Evolutionary conservation across 768 basidiomycete genomes (phyloP).

Genomic region (Amanita exitialis): DNA sequence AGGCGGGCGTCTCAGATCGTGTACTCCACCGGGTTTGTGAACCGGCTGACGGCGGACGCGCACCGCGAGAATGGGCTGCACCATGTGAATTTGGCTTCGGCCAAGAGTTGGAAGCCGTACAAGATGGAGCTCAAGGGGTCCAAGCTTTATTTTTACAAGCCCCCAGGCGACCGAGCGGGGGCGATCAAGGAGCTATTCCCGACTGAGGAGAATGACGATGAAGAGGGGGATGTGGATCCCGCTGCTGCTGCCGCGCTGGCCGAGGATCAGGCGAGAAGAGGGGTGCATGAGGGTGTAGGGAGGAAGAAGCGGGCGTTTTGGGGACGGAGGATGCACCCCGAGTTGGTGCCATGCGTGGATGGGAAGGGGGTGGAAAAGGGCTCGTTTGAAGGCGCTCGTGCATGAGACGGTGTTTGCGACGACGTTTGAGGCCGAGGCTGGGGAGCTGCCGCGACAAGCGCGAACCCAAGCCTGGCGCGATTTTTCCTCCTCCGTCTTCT

Average conservation of each 20-base stretch:
- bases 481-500: constrained; percentile 51
- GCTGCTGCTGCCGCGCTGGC: constrained; percentile 7
- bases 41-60: constrained; percentile 42
- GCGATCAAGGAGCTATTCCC: constrained; percentile 73
- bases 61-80: not conserved
- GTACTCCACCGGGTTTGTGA: constrained; percentile 67
- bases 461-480: constrained; percentile 38
- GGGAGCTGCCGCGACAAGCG: too few relatives aligned
- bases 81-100: constrained; percentile 24
- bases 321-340: constrained; percentile 69
- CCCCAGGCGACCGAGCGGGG: constrained; percentile 54
- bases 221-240: constrained; percentile 6
- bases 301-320: constrained; percentile 66
- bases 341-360: constrained; percentile 36
- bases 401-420: constrained; percentile 81
- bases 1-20: constrained; percentile 74
- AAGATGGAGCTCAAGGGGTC: constrained; percentile 79
- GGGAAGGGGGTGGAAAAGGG: constrained; percentile 45
- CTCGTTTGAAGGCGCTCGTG: constrained; percentile 65
- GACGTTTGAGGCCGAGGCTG: too few relatives aligned
- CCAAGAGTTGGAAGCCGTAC: constrained; percentile 81
- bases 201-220: constrained; percentile 34
- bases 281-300: constrained; percentile 10
- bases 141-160: constrained; percentile 82
- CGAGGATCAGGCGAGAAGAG: constrained; percentile 26